Percentiles rank a stretch among this genome's conserved stretches.
These are phyloP conservation scores for Taphrina confusa DNA, from an alignment of 1,139 yeast genomes.

Conservation along the genomic window DNA sequence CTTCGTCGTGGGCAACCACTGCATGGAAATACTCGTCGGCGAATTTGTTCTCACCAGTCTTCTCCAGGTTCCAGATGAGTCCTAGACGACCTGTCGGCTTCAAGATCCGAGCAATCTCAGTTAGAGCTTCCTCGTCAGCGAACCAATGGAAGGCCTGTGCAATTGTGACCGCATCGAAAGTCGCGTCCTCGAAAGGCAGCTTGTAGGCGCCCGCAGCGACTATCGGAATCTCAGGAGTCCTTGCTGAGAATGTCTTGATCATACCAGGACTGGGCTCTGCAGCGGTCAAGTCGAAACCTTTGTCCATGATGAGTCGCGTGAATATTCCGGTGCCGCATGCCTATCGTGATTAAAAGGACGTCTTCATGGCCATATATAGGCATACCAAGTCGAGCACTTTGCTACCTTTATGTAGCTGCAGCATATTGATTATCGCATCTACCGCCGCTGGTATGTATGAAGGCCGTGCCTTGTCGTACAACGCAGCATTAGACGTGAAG, in stretches of 20 bases:
- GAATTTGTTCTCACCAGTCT: background rate
- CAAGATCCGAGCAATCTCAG: constrained; percentile 58
- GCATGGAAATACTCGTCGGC: constrained; percentile 49
- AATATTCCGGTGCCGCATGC: constrained; percentile 63
- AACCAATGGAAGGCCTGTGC: constrained; percentile 77
- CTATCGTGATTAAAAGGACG: background rate
- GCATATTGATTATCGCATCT: constrained; percentile 51
- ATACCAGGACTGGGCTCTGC: constrained; percentile 66
- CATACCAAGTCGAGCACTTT: constrained; percentile 58
- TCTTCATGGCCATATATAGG: background rate
- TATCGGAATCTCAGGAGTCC: constrained; percentile 53
- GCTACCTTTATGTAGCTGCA: constrained; percentile 47
- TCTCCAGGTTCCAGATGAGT: constrained; percentile 58
- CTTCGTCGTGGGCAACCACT: constrained; percentile 44
- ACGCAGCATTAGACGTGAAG: constrained; percentile 57
- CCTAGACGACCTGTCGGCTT: constrained; percentile 57
- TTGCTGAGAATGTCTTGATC: constrained; percentile 53
- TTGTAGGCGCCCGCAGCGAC: constrained; percentile 53
- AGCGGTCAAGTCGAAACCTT: constrained; percentile 54
- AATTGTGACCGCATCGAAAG: constrained; percentile 57
- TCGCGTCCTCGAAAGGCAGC: constrained; percentile 53
- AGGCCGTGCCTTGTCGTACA: constrained; percentile 62
- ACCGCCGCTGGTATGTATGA: constrained; percentile 56
- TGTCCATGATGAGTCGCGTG: constrained; percentile 53
- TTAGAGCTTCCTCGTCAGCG: constrained; percentile 54